Evolutionary conservation across 2,329 filamentous ascomycete genomes (phyloP), one percentile per base, ranked within the genome.

Genomic region (Scopulariopsis brevicaulis): DNA sequence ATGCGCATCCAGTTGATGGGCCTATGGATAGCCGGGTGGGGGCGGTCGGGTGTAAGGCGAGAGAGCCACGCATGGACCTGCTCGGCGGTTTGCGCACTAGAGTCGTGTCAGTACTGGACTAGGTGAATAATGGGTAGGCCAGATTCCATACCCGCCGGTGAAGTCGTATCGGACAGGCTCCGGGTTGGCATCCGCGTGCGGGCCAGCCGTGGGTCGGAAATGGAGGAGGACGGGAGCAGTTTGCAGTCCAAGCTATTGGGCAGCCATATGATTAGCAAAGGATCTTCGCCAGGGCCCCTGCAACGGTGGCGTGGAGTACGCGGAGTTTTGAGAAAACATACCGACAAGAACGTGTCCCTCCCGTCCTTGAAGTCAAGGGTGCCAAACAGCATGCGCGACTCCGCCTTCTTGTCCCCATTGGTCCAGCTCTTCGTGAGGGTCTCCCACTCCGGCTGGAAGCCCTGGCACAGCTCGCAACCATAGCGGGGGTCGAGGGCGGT

Each of bases 381-480:
- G 25, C 83, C 86, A 73, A 93, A 95, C 52, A 97, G 70, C 62
- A 96, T 66, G 61, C 86, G 81, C 32, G 85, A 87, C 63, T 89
- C 80, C 57, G 79, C 86, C 60, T 82, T 76, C 75, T 87, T 90
- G 71, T 96, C 89, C 8, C 89, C 91, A 70, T 88, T 90, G 61
- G 79, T 79, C 94, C 94, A 99, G 73, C 89, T 94, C 71, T 84
- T 89, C 57, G 83, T 83, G 58, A 99, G 74, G 57, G 97, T 72
- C 58, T 95, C 89, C 88, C 91, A 99, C 73, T 99, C 94, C 1
- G 92, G 87, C 70, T 96, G 89, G 71, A 99, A 96, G 57, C 96
- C 90, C 56, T 84, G 82, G 72, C 94, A 99, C 54, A 97, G 77
- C 63, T 85, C 77, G 70, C 94, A 99, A 60, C 88, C 89, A 69